Percentiles rank a stretch among this genome's conserved stretches.
phyloP scores from a whole-genome alignment of 169 alveolate species.

The Perkinsus olseni region DNA sequence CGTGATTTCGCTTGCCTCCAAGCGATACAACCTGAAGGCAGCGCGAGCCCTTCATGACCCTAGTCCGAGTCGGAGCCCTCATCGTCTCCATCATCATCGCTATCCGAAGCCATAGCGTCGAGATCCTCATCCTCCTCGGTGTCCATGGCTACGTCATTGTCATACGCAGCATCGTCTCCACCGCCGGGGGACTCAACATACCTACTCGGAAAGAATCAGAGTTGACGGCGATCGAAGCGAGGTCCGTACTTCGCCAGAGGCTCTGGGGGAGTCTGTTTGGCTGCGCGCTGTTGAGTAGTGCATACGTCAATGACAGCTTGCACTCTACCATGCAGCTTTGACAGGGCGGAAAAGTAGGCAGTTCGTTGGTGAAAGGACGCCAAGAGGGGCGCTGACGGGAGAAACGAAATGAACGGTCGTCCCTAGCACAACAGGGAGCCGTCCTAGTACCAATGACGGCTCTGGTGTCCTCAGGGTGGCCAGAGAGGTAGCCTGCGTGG shows the following conservation, averaged over 20 bases:
- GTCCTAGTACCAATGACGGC: background rate
- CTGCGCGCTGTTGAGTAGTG: background rate
- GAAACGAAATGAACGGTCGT: background rate
- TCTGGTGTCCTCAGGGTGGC: background rate
- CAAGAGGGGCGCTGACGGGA: background rate
- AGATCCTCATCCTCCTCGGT: background rate
- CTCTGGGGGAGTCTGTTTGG: background rate
- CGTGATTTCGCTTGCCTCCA: background rate
- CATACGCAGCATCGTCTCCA: background rate
- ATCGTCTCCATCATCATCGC: background rate
- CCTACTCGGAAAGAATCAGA: background rate
- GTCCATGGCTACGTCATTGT: background rate
- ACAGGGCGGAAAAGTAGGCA: background rate
- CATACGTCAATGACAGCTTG: background rate
- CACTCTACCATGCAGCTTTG: background rate
- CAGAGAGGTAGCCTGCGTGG: background rate
- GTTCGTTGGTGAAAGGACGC: background rate
- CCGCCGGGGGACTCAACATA: background rate
- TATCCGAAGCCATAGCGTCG: background rate
- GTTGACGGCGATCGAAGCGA: background rate
- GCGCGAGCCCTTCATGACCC: background rate
- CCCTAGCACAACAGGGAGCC: no score
- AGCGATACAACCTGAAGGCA: background rate
- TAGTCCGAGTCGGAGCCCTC: background rate
- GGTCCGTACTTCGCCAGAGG: background rate